These are phyloP conservation scores for Penicillium bialowiezense DNA, from an alignment of 495 filamentous ascomycete genomes.

Conservation along the genomic window DNA sequence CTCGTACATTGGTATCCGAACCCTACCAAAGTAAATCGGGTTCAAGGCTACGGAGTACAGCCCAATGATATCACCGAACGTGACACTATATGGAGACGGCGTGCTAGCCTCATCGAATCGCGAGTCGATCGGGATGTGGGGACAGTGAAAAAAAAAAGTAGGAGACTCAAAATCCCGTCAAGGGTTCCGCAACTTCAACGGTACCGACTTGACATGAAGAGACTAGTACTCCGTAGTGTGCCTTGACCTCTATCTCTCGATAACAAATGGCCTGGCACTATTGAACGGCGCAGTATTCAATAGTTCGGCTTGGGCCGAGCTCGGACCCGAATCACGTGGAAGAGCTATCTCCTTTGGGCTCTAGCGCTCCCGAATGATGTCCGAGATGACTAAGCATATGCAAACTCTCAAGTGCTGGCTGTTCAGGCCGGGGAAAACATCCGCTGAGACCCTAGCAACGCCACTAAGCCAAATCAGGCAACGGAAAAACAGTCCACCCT, in stretches of 20 bases:
- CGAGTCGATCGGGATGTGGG: conserved; percentile 18
- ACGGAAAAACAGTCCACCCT: conserved; percentile 16
- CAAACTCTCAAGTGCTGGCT: too few relatives aligned
- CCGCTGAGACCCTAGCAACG: neutral
- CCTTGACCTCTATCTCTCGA: neutral
- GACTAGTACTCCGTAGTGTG: neutral
- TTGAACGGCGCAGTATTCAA: neutral
- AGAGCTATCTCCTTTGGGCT: neutral
- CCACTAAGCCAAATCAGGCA: conserved; percentile 10
- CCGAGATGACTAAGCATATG: conserved; percentile 8
- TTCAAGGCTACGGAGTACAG: neutral
- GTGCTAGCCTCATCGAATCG: conserved; percentile 8
- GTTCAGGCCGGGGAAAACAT: neutral
- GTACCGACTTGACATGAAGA: neutral
- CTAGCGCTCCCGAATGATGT: conserved; percentile 6
- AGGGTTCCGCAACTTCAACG: neutral
- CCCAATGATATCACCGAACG: neutral
- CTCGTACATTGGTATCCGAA: neutral
- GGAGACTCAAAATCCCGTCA: neutral
- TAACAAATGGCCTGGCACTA: neutral
- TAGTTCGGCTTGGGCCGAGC: conserved; percentile 6
- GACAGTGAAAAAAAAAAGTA: conserved; percentile 2
- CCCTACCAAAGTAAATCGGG: neutral
- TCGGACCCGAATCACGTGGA: conserved; percentile 2
- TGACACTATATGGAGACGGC: conserved; percentile 4